phyloP scores from a whole-genome alignment of 805 yeast species.

The Cyberlindnera euphorbiae region DNA sequence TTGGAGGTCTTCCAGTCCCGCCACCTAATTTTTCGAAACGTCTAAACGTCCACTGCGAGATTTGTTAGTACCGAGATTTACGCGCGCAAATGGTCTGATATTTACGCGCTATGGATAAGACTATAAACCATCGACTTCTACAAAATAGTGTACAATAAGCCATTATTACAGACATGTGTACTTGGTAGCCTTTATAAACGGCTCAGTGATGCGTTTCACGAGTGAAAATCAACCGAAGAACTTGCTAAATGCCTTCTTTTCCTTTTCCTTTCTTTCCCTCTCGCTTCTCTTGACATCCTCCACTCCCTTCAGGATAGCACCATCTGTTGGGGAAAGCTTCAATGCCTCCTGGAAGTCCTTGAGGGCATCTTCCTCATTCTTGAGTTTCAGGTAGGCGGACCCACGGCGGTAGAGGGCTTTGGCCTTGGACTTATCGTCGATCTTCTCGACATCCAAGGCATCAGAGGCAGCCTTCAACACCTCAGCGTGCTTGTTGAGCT shows the following conservation, averaged over 20 bases:
- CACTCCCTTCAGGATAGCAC: slow-evolving; percentile 63
- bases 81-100: slow-evolving; percentile 5
- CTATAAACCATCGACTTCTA: slow-evolving; percentile 5
- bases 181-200: too few relatives aligned
- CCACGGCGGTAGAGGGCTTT: slow-evolving; percentile 90
- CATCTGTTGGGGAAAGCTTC: slow-evolving; percentile 61
- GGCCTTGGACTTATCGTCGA: slow-evolving; percentile 63
- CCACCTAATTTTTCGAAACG: slow-evolving; percentile 13
- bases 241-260: slow-evolving; percentile 70
- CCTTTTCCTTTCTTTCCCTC: slow-evolving; percentile 55
- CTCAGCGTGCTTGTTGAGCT: slow-evolving; percentile 48
- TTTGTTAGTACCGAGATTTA: slow-evolving; percentile 7
- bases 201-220: too few relatives aligned
- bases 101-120: slow-evolving; percentile 2
- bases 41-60: slow-evolving; percentile 3
- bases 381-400: slow-evolving; percentile 55
- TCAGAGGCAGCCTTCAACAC: slow-evolving; percentile 57
- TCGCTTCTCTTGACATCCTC: slow-evolving; percentile 49
- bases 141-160: too few relatives aligned
- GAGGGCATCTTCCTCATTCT: slow-evolving; percentile 69
- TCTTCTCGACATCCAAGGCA: slow-evolving; percentile 54
- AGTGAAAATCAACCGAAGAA: slow-evolving; percentile 52
- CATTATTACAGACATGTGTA: too few relatives aligned
- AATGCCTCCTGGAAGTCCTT: slow-evolving; percentile 62
- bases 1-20: not conserved